Evolutionary conservation across 345 rosid species (phyloP), one percentile per base, ranked within the genome.

Genomic region (Camelina laxa): DNA sequence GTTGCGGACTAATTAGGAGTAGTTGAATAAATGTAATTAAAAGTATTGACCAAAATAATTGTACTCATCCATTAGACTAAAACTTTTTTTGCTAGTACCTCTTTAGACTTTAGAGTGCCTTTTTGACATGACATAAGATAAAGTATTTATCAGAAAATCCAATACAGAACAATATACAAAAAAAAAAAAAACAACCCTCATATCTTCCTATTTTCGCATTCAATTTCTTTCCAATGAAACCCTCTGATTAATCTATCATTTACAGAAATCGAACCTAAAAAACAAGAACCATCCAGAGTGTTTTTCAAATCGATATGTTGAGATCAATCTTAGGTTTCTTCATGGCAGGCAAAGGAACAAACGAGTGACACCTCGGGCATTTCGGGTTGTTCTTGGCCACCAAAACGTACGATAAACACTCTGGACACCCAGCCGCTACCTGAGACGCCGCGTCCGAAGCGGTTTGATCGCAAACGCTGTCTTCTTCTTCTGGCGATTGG

Each of bases 321-420:
- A 91, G 96, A 81, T 91, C 96, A 74, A 91, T 82, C 20, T 83
- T 72, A 51, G 92, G 89, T 71, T 86, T 93, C 84, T 93, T 91
- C 33, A 45, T 9, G 11, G 67, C 51, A 2, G 87, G 84, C 82
- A 91, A 7, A 12, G 85, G 85, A 56, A 93, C 91, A 68, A 76
- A 2, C 0, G 96, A 73, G 30, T 77, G 81, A 81, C 98, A 93
- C 33, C 97, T 80, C 0, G 98, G 98, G 22, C 99, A 96, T 69
- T 79, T 89, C 2, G 98, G 99, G 30, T 87, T 81, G 56, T 74
- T 81, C 35, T 79, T 82, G 75, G 79, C 79, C 47, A 96, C 80
- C 75, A 92, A 57, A 7, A 96, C 97, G 24, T 96, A 96, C 9
- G 91, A 90, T 69, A 96, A 75, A 72, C 99, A 96, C 0, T 87